Evolutionary conservation across 805 yeast species (phyloP).

Genomic region (Clavispora santaluciae): DNA sequence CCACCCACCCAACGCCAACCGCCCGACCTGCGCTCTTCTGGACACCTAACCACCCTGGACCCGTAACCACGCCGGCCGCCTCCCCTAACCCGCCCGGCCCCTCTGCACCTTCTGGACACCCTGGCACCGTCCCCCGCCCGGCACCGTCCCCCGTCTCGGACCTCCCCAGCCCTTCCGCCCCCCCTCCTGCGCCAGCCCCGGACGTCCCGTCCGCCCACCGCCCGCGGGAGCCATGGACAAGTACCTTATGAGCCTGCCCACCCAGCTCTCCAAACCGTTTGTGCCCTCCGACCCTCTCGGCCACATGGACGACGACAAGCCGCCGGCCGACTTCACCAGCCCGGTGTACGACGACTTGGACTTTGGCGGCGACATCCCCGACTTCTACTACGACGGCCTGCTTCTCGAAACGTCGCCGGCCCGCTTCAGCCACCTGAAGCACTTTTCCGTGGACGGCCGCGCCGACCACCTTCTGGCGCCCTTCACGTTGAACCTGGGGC

Average conservation of each 20-base stretch:
- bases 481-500: slow-evolving; percentile 18
- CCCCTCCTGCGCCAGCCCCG: not conserved
- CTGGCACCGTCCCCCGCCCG: too few relatives aligned
- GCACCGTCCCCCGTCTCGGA: too few relatives aligned
- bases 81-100: too few relatives aligned
- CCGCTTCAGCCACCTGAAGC: slow-evolving; percentile 17
- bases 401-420: not conserved
- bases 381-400: slow-evolving; percentile 10
- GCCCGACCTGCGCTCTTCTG: too few relatives aligned
- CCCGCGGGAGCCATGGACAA: slow-evolving; percentile 33
- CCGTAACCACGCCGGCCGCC: too few relatives aligned
- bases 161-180: too few relatives aligned
- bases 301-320: slow-evolving; percentile 3
- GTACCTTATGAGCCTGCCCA: slow-evolving; percentile 37
- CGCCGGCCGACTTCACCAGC: slow-evolving; percentile 1
- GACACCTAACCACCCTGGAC: too few relatives aligned
- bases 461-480: slow-evolving; percentile 18
- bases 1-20: too few relatives aligned
- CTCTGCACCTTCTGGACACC: too few relatives aligned
- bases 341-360: slow-evolving; percentile 15
- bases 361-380: slow-evolving; percentile 14
- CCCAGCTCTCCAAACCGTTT: slow-evolving; percentile 32
- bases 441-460: slow-evolving; percentile 12
- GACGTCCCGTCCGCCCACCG: not conserved
- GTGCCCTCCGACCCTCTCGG: slow-evolving; percentile 7